These are phyloP conservation scores for Mortierella alpina DNA, from an alignment of 192 early-diverging fungal species.

Conservation along the genomic window DNA sequence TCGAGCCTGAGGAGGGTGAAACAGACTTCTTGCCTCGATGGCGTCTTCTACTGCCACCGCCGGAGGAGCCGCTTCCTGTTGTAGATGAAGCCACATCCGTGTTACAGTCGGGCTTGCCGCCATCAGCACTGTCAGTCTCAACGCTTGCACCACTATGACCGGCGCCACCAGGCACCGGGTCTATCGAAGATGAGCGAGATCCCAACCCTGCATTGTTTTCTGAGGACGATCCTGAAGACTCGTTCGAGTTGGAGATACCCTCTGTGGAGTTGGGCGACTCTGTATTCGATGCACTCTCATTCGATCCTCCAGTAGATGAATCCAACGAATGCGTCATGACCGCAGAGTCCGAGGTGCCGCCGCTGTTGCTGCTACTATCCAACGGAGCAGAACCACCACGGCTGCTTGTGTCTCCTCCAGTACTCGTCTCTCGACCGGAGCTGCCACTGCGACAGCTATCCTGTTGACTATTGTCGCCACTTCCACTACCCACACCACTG, in stretches of 20 bases:
- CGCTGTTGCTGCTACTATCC: not conserved
- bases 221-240: slow-evolving; percentile 27
- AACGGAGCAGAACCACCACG: slow-evolving; percentile 11
- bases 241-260: slow-evolving; percentile 40
- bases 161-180: not conserved
- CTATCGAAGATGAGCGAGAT: slow-evolving; percentile 15
- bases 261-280: slow-evolving; percentile 38
- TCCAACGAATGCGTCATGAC: slow-evolving; percentile 12
- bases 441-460: slow-evolving; percentile 16
- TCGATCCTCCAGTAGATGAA: slow-evolving; percentile 4
- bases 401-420: slow-evolving; percentile 10
- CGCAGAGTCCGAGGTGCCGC: slow-evolving; percentile 12
- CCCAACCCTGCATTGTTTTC: slow-evolving; percentile 7
- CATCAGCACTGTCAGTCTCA: not conserved
- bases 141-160: not conserved
- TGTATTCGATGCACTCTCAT: slow-evolving; percentile 37
- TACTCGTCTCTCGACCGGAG: slow-evolving; percentile 22
- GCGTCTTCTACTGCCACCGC: not conserved
- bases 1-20: slow-evolving; percentile 15
- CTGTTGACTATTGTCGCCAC: slow-evolving; percentile 10
- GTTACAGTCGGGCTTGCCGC: not conserved
- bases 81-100: no score
- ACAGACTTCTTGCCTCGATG: slow-evolving; percentile 11
- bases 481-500: not conserved
- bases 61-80: slow-evolving; percentile 5